Conservation (phyloP, 169 alveolate species). For the Eimeria falciformis region DNA sequence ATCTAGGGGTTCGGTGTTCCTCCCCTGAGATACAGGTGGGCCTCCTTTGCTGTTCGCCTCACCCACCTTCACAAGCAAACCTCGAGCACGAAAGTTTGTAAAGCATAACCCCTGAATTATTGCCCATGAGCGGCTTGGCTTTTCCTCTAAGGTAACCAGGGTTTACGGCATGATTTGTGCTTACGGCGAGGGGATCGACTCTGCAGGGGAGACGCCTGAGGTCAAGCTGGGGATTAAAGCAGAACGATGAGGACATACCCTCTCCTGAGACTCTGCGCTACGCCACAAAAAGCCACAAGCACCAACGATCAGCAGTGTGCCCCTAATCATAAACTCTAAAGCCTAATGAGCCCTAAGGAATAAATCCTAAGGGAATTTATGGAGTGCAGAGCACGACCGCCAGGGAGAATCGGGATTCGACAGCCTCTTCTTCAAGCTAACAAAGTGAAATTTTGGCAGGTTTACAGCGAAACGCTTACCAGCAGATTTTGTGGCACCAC, state of each 20-base stretch:
- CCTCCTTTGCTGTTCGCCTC: neutral
- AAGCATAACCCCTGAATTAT: no score
- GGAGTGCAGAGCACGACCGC: no score
- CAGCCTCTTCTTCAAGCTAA: no score
- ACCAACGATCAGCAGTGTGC: neutral
- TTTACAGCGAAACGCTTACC: neutral
- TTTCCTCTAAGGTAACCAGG: no score
- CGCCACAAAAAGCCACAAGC: slow-evolving; percentile 3
- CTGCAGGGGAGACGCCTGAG: slow-evolving; percentile 54
- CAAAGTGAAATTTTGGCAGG: no score
- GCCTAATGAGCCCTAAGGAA: no score
- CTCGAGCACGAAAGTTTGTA: no score
- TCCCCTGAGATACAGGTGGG: slow-evolving; percentile 14
- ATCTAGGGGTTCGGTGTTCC: slow-evolving; percentile 41
- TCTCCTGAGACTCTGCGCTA: slow-evolving; percentile 66
- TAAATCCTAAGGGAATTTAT: no score
- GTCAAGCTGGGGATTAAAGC: slow-evolving; percentile 51
- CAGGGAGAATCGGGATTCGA: no score
- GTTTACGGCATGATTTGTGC: neutral
- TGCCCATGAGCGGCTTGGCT: no score
- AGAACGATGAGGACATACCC: slow-evolving; percentile 26
- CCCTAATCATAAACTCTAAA: no score
- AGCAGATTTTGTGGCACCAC: slow-evolving; percentile 37
- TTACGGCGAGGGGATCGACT: slow-evolving; percentile 64
- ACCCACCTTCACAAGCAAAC: no score